Conservation (phyloP, 225 moss, liverwort and hornwort genomes). For the Marchantia paleacea region DNA sequence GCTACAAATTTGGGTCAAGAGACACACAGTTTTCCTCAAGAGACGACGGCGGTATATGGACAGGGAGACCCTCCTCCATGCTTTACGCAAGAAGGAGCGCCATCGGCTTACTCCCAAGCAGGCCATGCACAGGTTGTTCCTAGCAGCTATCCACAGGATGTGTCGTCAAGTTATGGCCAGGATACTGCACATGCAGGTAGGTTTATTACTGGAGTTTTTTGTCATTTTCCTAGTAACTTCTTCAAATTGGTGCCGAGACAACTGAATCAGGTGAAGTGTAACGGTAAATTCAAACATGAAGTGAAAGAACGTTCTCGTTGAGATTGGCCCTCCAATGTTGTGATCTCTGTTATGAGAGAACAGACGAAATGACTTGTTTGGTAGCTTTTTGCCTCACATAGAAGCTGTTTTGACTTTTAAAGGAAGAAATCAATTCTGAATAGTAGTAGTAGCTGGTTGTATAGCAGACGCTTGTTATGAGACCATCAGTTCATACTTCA, state of each 20-base stretch:
- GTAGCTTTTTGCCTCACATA: background rate
- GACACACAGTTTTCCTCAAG: slow-evolving; percentile 30
- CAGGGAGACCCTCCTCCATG: slow-evolving; percentile 55
- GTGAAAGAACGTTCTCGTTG: slow-evolving; percentile 1
- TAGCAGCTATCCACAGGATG: slow-evolving; percentile 65
- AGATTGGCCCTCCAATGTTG: background rate
- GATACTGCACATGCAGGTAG: slow-evolving; percentile 60
- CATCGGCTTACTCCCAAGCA: slow-evolving; percentile 42
- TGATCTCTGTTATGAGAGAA: background rate
- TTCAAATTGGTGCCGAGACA: slow-evolving; percentile 30
- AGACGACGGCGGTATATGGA: slow-evolving; percentile 37
- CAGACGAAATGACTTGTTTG: background rate
- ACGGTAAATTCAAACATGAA: background rate
- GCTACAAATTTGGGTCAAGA: slow-evolving; percentile 54
- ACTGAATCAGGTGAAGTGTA: slow-evolving; percentile 36
- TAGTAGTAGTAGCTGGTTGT: background rate
- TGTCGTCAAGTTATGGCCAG: slow-evolving; percentile 63
- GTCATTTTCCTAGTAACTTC: slow-evolving; percentile 28
- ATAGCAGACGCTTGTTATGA: background rate
- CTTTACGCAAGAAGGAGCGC: slow-evolving; percentile 46
- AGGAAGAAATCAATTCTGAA: background rate
- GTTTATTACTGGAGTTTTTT: slow-evolving; percentile 38
- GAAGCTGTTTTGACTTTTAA: background rate
- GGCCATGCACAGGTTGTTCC: slow-evolving; percentile 57
- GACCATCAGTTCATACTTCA: background rate